phyloP scores from a whole-genome alignment of 345 rosid genomes.

The Jatropha curcas region DNA sequence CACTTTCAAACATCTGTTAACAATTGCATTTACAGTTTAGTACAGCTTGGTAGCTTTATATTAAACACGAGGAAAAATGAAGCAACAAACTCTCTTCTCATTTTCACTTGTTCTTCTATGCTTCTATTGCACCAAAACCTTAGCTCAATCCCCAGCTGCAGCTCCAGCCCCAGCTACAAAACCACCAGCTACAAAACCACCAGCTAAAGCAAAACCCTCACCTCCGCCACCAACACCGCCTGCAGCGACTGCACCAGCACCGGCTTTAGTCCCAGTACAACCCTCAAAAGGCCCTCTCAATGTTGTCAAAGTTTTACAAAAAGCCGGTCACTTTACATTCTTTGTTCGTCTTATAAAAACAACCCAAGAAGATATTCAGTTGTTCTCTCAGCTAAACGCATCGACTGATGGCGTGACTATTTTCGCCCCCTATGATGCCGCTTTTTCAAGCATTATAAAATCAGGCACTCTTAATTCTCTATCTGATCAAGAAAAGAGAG shows the following conservation, averaged over 20 bases:
- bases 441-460: slow-evolving; percentile 19
- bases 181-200: background rate
- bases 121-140: slow-evolving; percentile 19
- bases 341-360: slow-evolving; percentile 27
- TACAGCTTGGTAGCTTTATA: background rate
- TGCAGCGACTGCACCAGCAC: slow-evolving; percentile 14
- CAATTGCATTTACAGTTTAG: background rate
- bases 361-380: slow-evolving; percentile 31
- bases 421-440: slow-evolving; percentile 28
- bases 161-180: slow-evolving; percentile 16
- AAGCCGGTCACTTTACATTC: slow-evolving; percentile 25
- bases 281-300: slow-evolving; percentile 33
- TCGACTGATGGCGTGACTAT: slow-evolving; percentile 25
- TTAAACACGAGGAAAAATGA: slow-evolving; percentile 8
- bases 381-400: slow-evolving; percentile 25
- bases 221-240: slow-evolving; percentile 7
- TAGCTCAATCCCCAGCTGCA: slow-evolving; percentile 22
- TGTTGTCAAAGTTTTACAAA: slow-evolving; percentile 22
- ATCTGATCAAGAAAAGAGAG: slow-evolving; percentile 26
- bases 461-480: slow-evolving; percentile 26
- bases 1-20: background rate
- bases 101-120: slow-evolving; percentile 27
- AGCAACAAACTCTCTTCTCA: slow-evolving; percentile 6
- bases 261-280: slow-evolving; percentile 17
- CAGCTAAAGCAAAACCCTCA: slow-evolving; percentile 3